Evolutionary conservation across 208 protist species (phyloP), one percentile per base, ranked within the genome.

Genomic region (Acanthamoeba royreba): DNA sequence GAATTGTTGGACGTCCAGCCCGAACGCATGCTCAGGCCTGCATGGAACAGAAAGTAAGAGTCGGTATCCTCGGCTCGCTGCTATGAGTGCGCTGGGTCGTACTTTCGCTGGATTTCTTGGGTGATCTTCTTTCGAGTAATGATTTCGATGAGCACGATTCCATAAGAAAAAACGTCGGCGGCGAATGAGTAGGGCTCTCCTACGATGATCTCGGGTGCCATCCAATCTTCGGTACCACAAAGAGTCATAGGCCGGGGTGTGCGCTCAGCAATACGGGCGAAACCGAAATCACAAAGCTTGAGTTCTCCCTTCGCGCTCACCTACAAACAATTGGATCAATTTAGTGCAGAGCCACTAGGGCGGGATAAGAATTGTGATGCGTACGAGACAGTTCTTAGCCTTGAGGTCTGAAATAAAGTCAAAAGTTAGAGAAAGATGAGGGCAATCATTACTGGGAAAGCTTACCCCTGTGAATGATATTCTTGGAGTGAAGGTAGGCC

Each of bases 41-140:
- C 33, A 17, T 3, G 25, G 66, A 11, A 33, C 38, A 43, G 11
- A 4, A 31, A 25, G 9, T 9, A 55, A 55, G 9, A 19, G 25
- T 69, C 19, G 35, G 58, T 9, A 43, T 28, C 25, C 22, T 9
- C 11, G 8, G 22, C 42, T 13, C 3, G 58, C 22, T 58, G 52
- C 22, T 58, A 25, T 3, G 52, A 0, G 52, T 58, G 52, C 52
- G 52, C 19, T 58, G 52, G 9, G 31, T 74, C 69, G 69, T 47
- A 81, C 69, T 81, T 61, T 53, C 81, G 81, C 49, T 88, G 81
- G 7, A 88, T 66, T 43, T 88, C 81, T 42, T 88, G 17, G 22
- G 81, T 66, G 43, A 88, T 88, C 81, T 88, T 92, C 55, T 92
- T 92, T 33, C 85, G 53, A 40, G 85, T 74, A 40, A 92, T 74